Base-by-base conservation (phyloP, 768 basidiomycete species). In the Mycena rosella region DNA sequence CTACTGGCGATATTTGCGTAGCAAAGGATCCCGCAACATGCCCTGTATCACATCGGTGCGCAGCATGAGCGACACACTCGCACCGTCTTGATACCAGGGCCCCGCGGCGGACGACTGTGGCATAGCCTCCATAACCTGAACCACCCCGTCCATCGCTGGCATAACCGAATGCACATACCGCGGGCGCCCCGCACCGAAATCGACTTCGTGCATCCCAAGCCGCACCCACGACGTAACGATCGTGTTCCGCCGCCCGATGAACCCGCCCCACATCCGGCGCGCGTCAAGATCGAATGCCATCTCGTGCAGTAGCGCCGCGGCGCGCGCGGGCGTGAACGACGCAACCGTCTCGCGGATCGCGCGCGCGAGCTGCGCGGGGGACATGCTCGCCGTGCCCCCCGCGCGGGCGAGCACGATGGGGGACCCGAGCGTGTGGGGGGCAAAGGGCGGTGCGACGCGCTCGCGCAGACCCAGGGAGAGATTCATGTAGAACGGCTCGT, bases 211-310 rank as follows among this genome's bases (percentile, higher is more conserved):
- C 58, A 77, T 65, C 22, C 76, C 78, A 13, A 78, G 65, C 42
- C 74, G 53, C 54, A 79, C 64, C 81, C 81, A 82, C 27, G 79
- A 78, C 22, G 78, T 81, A 10, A 79, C 73, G 24, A 82, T 76
- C 11, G 72, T 68, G 52, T 82, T 75, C 38, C 78, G 66, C 49
- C 72, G 57, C 14, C 79, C 80, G 32, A 82, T 65, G 69, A 80
- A 83, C 44, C 74, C 78, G 42, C 70, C 74, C 79, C 82, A 80
- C 61, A 73, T 72, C 38, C 80, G 72, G 36, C 76, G 74, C 26
- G 79, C 72, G 60, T 74, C 75, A 10, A 67, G 56, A 56, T 78
- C 78, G 59, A 76, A 77, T 15, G 77, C 77, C 60, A 78, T 72
- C 54, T 78, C 78, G 57, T 83, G 78, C 53, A 81, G 72, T 17